Evolutionary conservation across 2,329 filamentous ascomycete genomes (phyloP), one percentile per base, ranked within the genome.

Genomic region (Bisporella sp.): DNA sequence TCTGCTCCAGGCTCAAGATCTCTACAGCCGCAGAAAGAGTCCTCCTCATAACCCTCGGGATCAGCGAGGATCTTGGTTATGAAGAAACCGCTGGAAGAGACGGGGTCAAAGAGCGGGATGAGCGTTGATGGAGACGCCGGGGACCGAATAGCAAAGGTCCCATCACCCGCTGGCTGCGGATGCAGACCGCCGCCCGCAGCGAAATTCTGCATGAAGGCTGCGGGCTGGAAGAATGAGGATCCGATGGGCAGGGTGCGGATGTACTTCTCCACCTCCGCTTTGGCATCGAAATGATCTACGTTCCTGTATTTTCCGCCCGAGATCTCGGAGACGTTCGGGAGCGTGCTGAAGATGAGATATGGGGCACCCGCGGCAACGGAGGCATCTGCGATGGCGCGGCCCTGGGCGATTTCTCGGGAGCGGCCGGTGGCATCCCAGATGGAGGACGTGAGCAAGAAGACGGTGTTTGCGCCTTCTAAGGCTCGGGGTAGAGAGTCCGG

Each of bases 381-480:
- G 0, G 68, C 70, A 40, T 74, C 69, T 29, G 67, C 69, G 7
- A 74, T 61, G 52, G 69, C 67, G 56, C 71, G 77, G 62, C 69
- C 71, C 31, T 53, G 48, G 53, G n/a, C 41, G 30, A 55, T 32
- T 46, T 60, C 58, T 7, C 45, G 47, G 5, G 45, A 51, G 13
- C 45, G 30, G 4, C 45, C 31, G 4, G 31, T 35, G 3, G 39
- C 33, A 9, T 50, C 49, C 39, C 46, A 55, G 30, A 40, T 73
- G 53, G 74, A 64, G 39, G 73, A 30, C 29, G 48, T 77, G 48
- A 77, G 69, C 9, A 66, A 58, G 62, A 77, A 78, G 29, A 76
- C 69, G 2, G 72, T 71, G 53, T 76, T 69, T 2, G 69, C 70
- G 28, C 69, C 69, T 1, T 61, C 59, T 31, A 78, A 56, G 4